These are phyloP conservation scores for Naganishia liquefaciens DNA, from an alignment of 1,284 basidiomycete species.

Conservation along the genomic window DNA sequence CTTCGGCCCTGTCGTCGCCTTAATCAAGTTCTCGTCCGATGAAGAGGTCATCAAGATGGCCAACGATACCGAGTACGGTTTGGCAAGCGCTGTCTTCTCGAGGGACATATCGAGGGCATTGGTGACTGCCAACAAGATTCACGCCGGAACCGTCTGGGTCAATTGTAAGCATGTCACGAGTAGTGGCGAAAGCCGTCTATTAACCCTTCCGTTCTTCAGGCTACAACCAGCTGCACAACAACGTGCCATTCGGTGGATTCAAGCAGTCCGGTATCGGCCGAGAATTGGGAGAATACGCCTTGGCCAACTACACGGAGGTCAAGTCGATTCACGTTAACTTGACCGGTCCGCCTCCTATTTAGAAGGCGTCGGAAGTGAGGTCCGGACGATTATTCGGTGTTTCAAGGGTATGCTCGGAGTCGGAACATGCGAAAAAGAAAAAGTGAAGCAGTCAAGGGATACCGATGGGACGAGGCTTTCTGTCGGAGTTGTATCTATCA, in stretches of 20 bases:
- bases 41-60: slow-evolving; percentile 74
- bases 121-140: slow-evolving; percentile 70
- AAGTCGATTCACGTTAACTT: slow-evolving; percentile 57
- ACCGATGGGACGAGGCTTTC: no score
- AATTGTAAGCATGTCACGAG: slow-evolving; percentile 60
- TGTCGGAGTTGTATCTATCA: no score
- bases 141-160: slow-evolving; percentile 79
- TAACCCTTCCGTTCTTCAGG: neutral
- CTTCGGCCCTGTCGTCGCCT: slow-evolving; percentile 69
- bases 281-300: slow-evolving; percentile 40
- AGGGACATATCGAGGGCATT: slow-evolving; percentile 74
- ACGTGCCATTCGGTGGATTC: slow-evolving; percentile 83
- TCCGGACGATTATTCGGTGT: no score
- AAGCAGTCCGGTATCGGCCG: slow-evolving; percentile 76
- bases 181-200: slow-evolving; percentile 41
- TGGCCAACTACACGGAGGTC: slow-evolving; percentile 73
- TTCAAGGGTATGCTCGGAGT: neutral
- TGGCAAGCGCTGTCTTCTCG: slow-evolving; percentile 84
- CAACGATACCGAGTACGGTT: slow-evolving; percentile 82
- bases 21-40: slow-evolving; percentile 69
- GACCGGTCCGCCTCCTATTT: slow-evolving; percentile 29
- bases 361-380: slow-evolving; percentile 4
- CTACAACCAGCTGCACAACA: slow-evolving; percentile 36
- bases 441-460: neutral
- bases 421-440: neutral